Evolutionary conservation across 352 stramenopile genomes (phyloP).

Genomic region (Albugo laibachii): DNA sequence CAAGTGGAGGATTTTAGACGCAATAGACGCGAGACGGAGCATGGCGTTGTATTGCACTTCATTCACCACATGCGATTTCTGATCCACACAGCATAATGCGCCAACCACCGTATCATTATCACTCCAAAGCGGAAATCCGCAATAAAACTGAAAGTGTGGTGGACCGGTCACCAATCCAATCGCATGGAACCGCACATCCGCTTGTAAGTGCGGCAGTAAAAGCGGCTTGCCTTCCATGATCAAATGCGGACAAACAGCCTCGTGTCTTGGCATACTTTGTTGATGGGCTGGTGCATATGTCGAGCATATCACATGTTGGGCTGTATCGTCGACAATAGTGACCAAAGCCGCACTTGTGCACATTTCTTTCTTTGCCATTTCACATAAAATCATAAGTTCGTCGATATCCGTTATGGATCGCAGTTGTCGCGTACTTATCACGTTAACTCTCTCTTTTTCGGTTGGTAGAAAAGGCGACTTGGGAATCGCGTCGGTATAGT

Average conservation of each 20-base stretch:
- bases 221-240: constrained; percentile 39
- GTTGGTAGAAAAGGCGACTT: constrained; percentile 18
- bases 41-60: constrained; percentile 33
- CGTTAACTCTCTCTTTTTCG: constrained; percentile 22
- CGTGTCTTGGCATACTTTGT: constrained; percentile 17
- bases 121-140: constrained; percentile 34
- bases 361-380: constrained; percentile 28
- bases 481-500: constrained; percentile 10
- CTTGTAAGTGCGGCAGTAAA: constrained; percentile 27
- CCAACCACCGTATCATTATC: constrained; percentile 30
- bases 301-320: constrained; percentile 19
- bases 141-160: constrained; percentile 26
- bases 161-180: constrained; percentile 14
- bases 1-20: constrained; percentile 24
- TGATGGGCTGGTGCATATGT: background rate
- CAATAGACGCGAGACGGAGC: constrained; percentile 15
- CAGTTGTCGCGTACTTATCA: constrained; percentile 22
- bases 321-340: constrained; percentile 35
- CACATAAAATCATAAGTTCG: constrained; percentile 52
- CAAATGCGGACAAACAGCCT: constrained; percentile 41
- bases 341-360: constrained; percentile 29
- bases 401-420: constrained; percentile 24
- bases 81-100: constrained; percentile 34
- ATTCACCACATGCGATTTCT: constrained; percentile 22
- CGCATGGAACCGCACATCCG: constrained; percentile 47